A percentile compares a stretch with the other conserved stretches of the same genome.
phyloP scores from a whole-genome alignment of 768 basidiomycete species.

The Austroboletus festivus region DNA sequence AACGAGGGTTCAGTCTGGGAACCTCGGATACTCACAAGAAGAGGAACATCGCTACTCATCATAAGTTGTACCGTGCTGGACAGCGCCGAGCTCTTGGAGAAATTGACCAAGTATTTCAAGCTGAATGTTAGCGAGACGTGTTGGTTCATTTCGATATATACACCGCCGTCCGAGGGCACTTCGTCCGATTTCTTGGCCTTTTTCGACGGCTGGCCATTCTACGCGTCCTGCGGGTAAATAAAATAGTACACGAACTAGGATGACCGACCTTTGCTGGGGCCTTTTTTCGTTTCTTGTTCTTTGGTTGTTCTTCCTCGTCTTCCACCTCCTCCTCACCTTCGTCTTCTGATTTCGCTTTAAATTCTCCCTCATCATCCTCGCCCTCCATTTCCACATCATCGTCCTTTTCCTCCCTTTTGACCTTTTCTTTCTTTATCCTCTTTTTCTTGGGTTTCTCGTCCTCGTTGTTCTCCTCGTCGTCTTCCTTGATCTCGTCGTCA shows the following conservation, averaged over 20 bases:
- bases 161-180: conserved; percentile 52
- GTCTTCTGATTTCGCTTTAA: conserved; percentile 43
- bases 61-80: conserved; percentile 72
- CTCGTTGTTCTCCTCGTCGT: conserved; percentile 41
- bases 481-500: conserved; percentile 38
- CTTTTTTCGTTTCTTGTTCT: conserved; percentile 71
- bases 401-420: conserved; percentile 40
- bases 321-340: conserved; percentile 48
- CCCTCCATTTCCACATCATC: conserved; percentile 47
- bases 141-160: conserved; percentile 83
- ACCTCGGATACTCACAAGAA: conserved; percentile 55
- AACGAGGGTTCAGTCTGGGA: background rate
- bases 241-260: background rate
- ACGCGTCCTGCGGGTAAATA: background rate
- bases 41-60: conserved; percentile 90
- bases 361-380: conserved; percentile 45
- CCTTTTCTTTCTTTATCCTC: conserved; percentile 36
- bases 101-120: conserved; percentile 95
- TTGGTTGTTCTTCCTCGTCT: conserved; percentile 48
- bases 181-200: conserved; percentile 60
- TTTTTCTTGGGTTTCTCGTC: conserved; percentile 28
- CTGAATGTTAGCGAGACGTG: conserved; percentile 93
- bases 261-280: conserved; percentile 44
- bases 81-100: conserved; percentile 83
- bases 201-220: conserved; percentile 44